Evolutionary conservation across 805 yeast species (phyloP).

Genomic region (Candida wancherniae): DNA sequence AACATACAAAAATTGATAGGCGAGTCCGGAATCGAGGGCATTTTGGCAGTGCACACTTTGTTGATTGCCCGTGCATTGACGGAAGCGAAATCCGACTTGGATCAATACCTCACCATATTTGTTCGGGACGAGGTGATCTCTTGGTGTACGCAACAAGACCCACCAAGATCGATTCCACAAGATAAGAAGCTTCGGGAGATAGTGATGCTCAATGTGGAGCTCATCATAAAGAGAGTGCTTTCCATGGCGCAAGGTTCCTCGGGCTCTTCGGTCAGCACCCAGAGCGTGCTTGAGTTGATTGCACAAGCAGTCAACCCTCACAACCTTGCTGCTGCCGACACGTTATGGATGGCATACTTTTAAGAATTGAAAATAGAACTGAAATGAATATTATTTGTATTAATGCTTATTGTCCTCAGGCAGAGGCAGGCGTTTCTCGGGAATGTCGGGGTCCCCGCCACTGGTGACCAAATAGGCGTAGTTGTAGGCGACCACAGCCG

Average conservation of each 20-base stretch:
- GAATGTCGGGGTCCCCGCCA: too few species aligned
- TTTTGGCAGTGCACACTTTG: constrained; percentile 78
- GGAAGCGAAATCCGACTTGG: constrained; percentile 89
- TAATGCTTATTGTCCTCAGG: too few species aligned
- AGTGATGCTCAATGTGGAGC: constrained; percentile 82
- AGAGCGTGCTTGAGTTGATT: constrained; percentile 82
- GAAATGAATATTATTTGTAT: too few species aligned
- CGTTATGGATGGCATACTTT: constrained; percentile 93
- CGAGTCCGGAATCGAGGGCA: constrained; percentile 88
- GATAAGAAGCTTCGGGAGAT: constrained; percentile 82
- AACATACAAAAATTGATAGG: constrained; percentile 92
- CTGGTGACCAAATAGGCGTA: constrained; percentile 3
- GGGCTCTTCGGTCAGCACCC: constrained; percentile 80
- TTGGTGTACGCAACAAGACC: constrained; percentile 87
- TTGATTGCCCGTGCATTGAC: constrained; percentile 82
- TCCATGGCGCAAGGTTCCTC: constrained; percentile 56
- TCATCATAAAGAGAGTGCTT: constrained; percentile 71
- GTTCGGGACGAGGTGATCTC: constrained; percentile 93
- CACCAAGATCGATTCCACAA: constrained; percentile 65
- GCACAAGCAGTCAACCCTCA: constrained; percentile 95
- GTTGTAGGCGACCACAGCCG: constrained; percentile 7
- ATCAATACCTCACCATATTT: constrained; percentile 85
- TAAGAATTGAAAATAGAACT: constrained; percentile 26
- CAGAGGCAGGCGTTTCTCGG: too few species aligned
- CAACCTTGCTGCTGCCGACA: constrained; percentile 85